These are phyloP conservation scores for Mycena crocata DNA, from an alignment of 768 basidiomycete species.

Conservation along the genomic window DNA sequence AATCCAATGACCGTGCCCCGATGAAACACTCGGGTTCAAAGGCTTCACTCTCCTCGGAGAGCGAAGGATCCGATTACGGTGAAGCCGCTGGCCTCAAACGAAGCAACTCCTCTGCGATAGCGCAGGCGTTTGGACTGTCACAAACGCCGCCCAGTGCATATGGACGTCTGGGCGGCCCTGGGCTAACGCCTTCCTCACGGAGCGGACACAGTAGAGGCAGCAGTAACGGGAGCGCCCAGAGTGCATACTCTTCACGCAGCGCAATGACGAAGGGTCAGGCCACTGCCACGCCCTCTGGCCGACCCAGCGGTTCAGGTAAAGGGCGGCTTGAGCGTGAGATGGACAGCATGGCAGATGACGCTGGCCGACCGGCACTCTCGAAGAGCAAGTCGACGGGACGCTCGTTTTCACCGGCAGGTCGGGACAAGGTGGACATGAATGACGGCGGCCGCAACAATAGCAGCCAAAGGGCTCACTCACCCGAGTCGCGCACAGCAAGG, in stretches of 20 bases:
- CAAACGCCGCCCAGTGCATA: conserved; percentile 54
- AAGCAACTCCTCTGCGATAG: conserved; percentile 52
- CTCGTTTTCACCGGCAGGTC: conserved; percentile 13
- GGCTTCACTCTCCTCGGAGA: conserved; percentile 15
- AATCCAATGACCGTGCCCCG: background rate
- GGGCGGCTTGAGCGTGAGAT: conserved; percentile 58
- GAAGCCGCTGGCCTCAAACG: conserved; percentile 28
- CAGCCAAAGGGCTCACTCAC: conserved; percentile 39
- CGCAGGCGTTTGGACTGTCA: conserved; percentile 57
- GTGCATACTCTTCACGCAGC: conserved; percentile 46
- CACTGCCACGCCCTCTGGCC: conserved; percentile 3
- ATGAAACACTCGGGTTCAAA: background rate
- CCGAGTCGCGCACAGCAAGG: conserved; percentile 62
- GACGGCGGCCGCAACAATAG: conserved; percentile 29
- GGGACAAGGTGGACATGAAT: conserved; percentile 15
- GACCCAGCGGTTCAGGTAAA: conserved; percentile 35
- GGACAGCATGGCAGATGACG: conserved; percentile 53
- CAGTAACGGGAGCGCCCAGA: conserved; percentile 43
- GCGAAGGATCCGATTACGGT: conserved; percentile 18
- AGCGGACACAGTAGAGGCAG: conserved; percentile 39
- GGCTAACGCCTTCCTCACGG: conserved; percentile 35
- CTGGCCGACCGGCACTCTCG: conserved; percentile 37
- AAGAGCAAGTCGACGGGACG: conserved; percentile 49
- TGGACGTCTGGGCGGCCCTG: conserved; percentile 53
- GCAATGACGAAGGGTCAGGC: conserved; percentile 34